These are phyloP conservation scores for Boechera stricta DNA, from an alignment of 345 rosid genomes.

Conservation along the genomic window DNA sequence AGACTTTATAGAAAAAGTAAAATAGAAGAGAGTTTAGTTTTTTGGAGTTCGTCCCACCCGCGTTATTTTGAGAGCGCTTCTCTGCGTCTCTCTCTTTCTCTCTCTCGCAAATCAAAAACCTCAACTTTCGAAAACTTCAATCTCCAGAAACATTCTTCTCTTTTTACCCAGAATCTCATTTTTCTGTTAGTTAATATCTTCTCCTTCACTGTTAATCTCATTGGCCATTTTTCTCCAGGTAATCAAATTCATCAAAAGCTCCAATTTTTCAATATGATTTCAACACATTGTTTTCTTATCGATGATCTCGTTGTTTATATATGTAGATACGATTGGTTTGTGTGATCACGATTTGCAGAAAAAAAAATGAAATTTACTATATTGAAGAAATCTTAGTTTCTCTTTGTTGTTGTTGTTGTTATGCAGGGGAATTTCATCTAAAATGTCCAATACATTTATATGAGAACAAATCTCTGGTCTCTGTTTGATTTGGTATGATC, in stretches of 20 bases:
- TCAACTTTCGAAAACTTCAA: conserved; percentile 35
- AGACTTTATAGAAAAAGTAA: neutral
- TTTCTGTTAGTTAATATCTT: neutral
- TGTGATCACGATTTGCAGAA: neutral
- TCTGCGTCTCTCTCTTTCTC: conserved; percentile 30
- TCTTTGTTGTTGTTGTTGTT: neutral
- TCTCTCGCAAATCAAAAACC: conserved; percentile 42
- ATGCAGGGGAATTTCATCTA: conserved; percentile 23
- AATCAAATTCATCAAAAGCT: neutral
- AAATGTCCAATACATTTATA: conserved; percentile 10
- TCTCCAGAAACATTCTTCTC: conserved; percentile 38
- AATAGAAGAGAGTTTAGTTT: conserved; percentile 17
- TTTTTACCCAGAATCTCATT: neutral
- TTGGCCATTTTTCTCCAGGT: conserved; percentile 34
- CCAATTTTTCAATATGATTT: conserved; percentile 3
- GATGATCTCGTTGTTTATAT: conserved; percentile 15
- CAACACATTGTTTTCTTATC: conserved; percentile 14
- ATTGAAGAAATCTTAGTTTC: neutral
- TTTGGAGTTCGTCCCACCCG: conserved; percentile 41
- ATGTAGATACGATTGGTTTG: neutral
- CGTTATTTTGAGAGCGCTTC: conserved; percentile 42
- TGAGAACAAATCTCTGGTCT: conserved; percentile 26
- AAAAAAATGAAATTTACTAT: neutral
- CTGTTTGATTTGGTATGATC: conserved; percentile 27
- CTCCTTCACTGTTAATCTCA: conserved; percentile 31